Conservation (phyloP, 164 flowering plant species). For the Nymphaea thermarum region DNA sequence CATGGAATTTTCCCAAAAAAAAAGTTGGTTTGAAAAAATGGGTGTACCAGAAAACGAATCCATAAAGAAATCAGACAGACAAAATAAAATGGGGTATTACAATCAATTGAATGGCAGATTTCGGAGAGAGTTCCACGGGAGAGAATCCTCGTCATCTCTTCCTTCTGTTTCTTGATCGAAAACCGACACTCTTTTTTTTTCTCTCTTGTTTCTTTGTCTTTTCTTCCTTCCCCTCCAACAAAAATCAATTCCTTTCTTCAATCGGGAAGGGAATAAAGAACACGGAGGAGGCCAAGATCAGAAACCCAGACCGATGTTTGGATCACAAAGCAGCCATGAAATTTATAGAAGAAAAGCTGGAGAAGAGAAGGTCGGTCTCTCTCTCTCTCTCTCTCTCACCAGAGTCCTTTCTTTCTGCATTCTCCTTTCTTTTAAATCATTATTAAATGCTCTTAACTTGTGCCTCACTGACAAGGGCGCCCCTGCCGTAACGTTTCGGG, state of each 20-base stretch:
- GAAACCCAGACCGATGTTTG: background rate
- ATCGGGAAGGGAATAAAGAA: background rate
- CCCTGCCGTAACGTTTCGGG: background rate
- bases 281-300: background rate
- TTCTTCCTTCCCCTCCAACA: background rate
- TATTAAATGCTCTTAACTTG: background rate
- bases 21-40: background rate
- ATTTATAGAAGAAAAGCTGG: background rate
- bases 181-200: background rate
- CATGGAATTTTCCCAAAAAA: background rate
- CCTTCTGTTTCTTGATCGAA: background rate
- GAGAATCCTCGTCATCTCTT: background rate
- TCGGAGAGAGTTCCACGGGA: background rate
- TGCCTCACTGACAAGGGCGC: background rate
- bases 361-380: background rate
- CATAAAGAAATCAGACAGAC: background rate
- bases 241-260: background rate
- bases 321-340: background rate
- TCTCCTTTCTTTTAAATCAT: background rate
- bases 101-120: background rate
- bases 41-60: background rate
- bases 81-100: background rate
- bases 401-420: background rate
- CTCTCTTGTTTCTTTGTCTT: too few relatives aligned
- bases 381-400: background rate